These are phyloP conservation scores for Monosporascus sp. DNA, from an alignment of 2,329 filamentous ascomycete genomes.

Conservation along the genomic window DNA sequence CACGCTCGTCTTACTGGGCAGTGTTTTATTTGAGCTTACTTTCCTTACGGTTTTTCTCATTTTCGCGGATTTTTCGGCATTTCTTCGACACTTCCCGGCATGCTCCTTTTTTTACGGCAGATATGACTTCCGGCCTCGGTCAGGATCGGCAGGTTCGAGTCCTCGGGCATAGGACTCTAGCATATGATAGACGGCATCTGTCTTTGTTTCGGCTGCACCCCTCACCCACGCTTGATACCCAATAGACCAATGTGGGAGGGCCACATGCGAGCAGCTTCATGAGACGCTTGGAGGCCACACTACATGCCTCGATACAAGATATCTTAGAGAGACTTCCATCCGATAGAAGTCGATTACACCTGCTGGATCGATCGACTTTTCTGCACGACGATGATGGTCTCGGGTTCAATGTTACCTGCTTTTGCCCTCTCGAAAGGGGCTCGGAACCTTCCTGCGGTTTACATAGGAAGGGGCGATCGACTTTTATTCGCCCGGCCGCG, in stretches of 20 bases:
- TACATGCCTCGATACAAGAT: slow-evolving; percentile 22
- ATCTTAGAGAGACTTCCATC: slow-evolving; percentile 23
- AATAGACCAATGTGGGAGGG: slow-evolving; percentile 27
- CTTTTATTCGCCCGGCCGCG: slow-evolving; percentile 23
- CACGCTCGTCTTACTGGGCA: neutral
- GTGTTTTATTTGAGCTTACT: slow-evolving; percentile 15
- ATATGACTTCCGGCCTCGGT: slow-evolving; percentile 25
- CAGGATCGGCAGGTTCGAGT: slow-evolving; percentile 30
- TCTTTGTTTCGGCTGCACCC: slow-evolving; percentile 30
- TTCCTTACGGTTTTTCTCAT: slow-evolving; percentile 1
- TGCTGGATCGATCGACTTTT: slow-evolving; percentile 15
- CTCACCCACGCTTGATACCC: slow-evolving; percentile 30
- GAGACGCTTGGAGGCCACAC: slow-evolving; percentile 27
- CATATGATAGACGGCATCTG: slow-evolving; percentile 34
- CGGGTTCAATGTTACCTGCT: slow-evolving; percentile 27
- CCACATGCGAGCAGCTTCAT: slow-evolving; percentile 29
- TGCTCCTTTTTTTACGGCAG: slow-evolving; percentile 29
- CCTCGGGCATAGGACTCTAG: slow-evolving; percentile 26
- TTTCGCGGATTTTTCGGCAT: slow-evolving; percentile 21
- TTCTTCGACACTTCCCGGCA: slow-evolving; percentile 18
- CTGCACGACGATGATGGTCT: slow-evolving; percentile 31
- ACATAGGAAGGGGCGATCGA: slow-evolving; percentile 28
- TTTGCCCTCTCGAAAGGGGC: slow-evolving; percentile 28
- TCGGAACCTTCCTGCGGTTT: slow-evolving; percentile 24
- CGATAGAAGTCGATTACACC: slow-evolving; percentile 24